phyloP scores from a whole-genome alignment of 208 protist genomes.

The Acanthamoeba quina region DNA sequence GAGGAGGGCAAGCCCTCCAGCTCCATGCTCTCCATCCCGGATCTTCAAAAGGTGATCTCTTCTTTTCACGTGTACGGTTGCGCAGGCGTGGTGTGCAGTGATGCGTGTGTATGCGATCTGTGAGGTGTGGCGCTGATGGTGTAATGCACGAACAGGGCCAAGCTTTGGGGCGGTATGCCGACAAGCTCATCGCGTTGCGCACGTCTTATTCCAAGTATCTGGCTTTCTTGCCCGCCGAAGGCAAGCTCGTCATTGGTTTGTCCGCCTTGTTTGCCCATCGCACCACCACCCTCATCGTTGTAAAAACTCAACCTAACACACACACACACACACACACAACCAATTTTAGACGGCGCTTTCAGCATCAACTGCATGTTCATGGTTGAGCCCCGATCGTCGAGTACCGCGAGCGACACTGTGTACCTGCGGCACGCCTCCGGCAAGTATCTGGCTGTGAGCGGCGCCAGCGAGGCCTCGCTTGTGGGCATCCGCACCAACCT shows the following conservation, averaged over 20 bases:
- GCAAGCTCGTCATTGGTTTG: slow-evolving; percentile 14
- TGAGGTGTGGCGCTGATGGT: background rate
- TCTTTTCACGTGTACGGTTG: too few species aligned
- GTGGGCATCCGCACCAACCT: slow-evolving; percentile 13
- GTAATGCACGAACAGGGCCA: background rate
- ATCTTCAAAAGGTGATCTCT: background rate
- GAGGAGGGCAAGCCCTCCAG: background rate
- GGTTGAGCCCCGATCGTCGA: background rate
- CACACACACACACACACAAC: background rate
- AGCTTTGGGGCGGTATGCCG: background rate
- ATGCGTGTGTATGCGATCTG: too few species aligned
- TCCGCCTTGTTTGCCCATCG: background rate
- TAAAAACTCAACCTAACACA: too few species aligned
- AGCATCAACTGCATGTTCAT: slow-evolving; percentile 11
- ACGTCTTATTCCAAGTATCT: background rate
- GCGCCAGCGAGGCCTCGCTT: background rate
- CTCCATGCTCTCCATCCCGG: background rate
- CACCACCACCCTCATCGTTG: too few species aligned
- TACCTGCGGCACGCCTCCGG: slow-evolving; percentile 12
- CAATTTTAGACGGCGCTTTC: background rate
- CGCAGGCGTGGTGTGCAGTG: too few species aligned
- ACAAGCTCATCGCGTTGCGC: slow-evolving; percentile 31
- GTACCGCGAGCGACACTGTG: background rate
- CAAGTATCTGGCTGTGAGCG: background rate
- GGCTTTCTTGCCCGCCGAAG: slow-evolving; percentile 1